These are phyloP conservation scores for Cryptococcus sp. DNA, from an alignment of 1,284 basidiomycete species.

Conservation along the genomic window DNA sequence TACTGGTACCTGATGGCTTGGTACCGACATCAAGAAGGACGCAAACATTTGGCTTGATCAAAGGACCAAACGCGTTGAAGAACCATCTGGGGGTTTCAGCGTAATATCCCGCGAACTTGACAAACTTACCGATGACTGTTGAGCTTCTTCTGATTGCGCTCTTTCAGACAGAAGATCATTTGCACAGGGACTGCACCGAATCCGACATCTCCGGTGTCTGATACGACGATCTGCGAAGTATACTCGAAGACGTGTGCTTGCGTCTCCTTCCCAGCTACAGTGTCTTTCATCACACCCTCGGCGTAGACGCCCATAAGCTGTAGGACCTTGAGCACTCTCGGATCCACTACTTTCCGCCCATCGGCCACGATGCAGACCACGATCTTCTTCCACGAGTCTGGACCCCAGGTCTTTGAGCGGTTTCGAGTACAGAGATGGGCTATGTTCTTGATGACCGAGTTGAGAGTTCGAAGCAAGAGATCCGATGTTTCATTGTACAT, in stretches of 20 bases:
- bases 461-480: constrained; percentile 79
- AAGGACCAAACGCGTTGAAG: constrained; percentile 67
- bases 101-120: constrained; percentile 55
- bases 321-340: constrained; percentile 48
- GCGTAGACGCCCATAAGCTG: constrained; percentile 88
- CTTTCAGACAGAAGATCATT: constrained; percentile 87
- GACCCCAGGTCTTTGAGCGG: constrained; percentile 87
- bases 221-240: constrained; percentile 66
- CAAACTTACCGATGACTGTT: constrained; percentile 93
- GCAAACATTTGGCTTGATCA: constrained; percentile 79
- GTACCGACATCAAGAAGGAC: constrained; percentile 87
- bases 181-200: constrained; percentile 81
- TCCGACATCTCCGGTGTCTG: constrained; percentile 80
- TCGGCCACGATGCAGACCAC: constrained; percentile 91
- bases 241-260: constrained; percentile 93
- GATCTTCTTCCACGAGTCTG: constrained; percentile 89
- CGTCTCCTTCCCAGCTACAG: constrained; percentile 85
- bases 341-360: constrained; percentile 85
- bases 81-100: not conserved
- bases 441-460: constrained; percentile 87
- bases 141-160: constrained; percentile 82
- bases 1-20: constrained; percentile 85
- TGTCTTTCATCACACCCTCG: constrained; percentile 91
- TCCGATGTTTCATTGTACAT: constrained; percentile 94
- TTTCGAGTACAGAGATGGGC: constrained; percentile 74